Conservation (phyloP, 257 asterid genomes). For the Solanum dulcamara region DNA sequence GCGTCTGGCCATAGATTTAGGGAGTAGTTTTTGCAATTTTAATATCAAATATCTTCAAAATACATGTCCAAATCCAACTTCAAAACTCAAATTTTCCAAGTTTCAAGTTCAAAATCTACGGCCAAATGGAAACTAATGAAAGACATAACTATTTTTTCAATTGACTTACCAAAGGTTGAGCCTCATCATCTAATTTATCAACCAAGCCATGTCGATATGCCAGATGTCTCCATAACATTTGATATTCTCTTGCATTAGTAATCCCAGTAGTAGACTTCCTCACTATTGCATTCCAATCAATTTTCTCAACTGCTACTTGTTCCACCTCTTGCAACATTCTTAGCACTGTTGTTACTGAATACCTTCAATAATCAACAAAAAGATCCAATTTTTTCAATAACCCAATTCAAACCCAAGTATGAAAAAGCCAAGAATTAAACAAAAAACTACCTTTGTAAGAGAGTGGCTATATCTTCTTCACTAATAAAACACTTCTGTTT, state of each 20-base stretch:
- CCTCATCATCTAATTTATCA: constrained; percentile 27
- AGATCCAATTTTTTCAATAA: not conserved
- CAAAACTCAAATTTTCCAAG: not conserved
- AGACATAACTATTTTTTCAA: not conserved
- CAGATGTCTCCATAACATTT: constrained; percentile 76
- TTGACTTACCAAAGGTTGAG: constrained; percentile 40
- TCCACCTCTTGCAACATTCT: constrained; percentile 64
- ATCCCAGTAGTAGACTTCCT: constrained; percentile 64
- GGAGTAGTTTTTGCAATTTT: too few relatives aligned
- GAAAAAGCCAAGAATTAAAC: not conserved
- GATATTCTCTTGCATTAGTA: constrained; percentile 65
- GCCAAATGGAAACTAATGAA: not conserved
- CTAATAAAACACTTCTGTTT: constrained; percentile 37
- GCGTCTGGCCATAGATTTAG: not conserved
- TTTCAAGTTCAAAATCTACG: not conserved
- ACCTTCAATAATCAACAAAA: constrained; percentile 23
- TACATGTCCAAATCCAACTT: too few relatives aligned
- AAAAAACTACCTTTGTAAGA: constrained; percentile 44
- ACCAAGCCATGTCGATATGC: constrained; percentile 55
- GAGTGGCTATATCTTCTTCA: constrained; percentile 42
- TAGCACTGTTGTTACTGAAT: constrained; percentile 47
- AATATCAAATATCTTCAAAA: too few relatives aligned
- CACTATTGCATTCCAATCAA: constrained; percentile 68
- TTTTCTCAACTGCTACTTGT: constrained; percentile 25
- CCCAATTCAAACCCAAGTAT: too few relatives aligned